Conservation (phyloP, 163 green algal genomes). For the Prototheca stagnorum region DNA sequence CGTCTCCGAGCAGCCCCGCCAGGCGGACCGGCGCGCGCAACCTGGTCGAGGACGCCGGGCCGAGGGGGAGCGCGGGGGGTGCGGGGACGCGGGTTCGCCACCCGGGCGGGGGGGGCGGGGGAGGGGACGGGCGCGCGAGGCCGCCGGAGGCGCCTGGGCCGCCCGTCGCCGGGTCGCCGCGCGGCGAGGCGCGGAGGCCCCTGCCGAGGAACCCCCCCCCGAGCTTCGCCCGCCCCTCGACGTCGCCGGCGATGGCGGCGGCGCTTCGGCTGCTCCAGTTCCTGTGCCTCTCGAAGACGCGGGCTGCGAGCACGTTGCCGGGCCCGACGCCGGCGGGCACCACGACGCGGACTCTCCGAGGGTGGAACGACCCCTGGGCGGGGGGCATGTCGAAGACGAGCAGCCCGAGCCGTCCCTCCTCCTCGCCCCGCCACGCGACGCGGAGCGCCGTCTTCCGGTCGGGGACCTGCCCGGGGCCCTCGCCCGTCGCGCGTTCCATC, state of each 20-base stretch:
- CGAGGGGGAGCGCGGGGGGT: too few relatives aligned
- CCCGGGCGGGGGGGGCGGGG: too few relatives aligned
- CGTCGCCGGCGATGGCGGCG: too few relatives aligned
- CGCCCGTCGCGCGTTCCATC: neutral
- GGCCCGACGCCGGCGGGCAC: neutral
- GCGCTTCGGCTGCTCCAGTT: neutral
- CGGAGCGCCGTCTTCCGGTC: conserved; percentile 11
- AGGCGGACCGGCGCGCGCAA: too few relatives aligned
- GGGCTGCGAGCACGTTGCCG: neutral
- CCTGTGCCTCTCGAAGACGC: neutral
- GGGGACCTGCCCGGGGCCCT: neutral
- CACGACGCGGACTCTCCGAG: neutral
- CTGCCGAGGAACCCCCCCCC: neutral
- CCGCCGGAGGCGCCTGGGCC: neutral
- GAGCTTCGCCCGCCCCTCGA: neutral
- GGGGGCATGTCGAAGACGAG: neutral
- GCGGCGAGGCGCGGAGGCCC: neutral
- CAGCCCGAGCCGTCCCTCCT: neutral
- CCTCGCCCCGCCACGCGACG: neutral
- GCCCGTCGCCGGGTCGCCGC: neutral
- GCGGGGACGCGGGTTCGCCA: too few relatives aligned
- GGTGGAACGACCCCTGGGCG: neutral
- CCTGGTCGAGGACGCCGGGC: too few relatives aligned
- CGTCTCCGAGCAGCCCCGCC: too few relatives aligned
- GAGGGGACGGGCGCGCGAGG: too few relatives aligned